These are phyloP conservation scores for Sicyos baderoa DNA, from an alignment of 306 rosid genomes.

Conservation along the genomic window DNA sequence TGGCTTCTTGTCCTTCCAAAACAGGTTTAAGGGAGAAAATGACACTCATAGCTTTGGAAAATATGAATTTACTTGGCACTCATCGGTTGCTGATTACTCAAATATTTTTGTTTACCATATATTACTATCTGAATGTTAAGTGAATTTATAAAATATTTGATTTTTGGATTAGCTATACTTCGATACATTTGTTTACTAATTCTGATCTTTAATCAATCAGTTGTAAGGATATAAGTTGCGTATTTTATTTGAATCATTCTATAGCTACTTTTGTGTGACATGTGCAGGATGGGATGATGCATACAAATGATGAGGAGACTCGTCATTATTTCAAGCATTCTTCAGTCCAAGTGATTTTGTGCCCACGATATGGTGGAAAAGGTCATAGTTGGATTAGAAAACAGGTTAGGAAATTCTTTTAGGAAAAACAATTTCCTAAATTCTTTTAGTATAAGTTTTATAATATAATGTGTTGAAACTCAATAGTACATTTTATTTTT, in stretches of 20 bases:
- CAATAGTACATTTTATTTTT: no score
- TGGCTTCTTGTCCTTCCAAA: no score
- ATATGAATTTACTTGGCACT: no score
- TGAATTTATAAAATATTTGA: background rate
- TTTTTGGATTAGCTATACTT: background rate
- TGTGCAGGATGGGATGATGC: slow-evolving; percentile 56
- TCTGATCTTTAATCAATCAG: background rate
- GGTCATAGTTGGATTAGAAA: slow-evolving; percentile 55
- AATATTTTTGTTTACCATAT: background rate
- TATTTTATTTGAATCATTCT: background rate
- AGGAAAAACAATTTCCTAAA: background rate
- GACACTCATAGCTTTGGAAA: no score
- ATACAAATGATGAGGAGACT: slow-evolving; percentile 64
- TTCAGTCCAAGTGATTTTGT: slow-evolving; percentile 60
- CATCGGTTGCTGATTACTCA: background rate
- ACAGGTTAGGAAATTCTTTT: slow-evolving; percentile 31
- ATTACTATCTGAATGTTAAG: background rate
- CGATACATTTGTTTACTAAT: background rate
- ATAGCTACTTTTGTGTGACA: slow-evolving; percentile 11
- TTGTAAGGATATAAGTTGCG: background rate
- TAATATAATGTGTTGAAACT: background rate
- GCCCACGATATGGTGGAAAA: slow-evolving; percentile 66
- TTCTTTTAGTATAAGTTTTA: background rate
- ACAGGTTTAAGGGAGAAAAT: no score
- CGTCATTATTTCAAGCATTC: slow-evolving; percentile 71